Evolutionary conservation across 805 yeast genomes (phyloP).

Genomic region (Saccharomyces mikatae): DNA sequence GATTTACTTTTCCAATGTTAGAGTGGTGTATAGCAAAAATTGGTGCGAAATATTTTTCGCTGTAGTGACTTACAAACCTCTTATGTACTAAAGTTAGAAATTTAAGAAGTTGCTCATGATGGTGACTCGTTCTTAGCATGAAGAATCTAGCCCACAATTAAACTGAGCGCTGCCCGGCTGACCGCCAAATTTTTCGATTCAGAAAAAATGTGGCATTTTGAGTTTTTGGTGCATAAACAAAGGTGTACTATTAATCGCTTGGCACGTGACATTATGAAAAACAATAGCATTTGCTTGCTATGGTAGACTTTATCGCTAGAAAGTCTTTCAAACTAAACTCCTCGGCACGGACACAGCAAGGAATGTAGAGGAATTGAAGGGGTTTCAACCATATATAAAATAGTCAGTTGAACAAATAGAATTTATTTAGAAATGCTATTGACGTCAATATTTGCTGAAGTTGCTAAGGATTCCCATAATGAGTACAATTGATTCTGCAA

Average conservation of each 20-base stretch:
- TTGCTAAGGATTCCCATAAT: constrained; percentile 26
- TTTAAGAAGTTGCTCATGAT: background rate
- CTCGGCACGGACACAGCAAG: background rate
- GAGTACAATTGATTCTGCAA: constrained; percentile 18
- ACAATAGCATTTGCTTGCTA: background rate
- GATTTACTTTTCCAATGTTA: background rate
- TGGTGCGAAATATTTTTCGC: background rate
- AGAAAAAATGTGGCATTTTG: background rate
- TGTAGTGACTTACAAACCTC: background rate
- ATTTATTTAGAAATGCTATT: background rate
- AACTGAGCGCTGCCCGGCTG: background rate
- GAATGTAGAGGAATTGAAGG: background rate
- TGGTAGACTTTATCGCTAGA: background rate
- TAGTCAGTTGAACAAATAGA: too few relatives aligned
- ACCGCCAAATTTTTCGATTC: background rate
- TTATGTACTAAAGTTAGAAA: background rate
- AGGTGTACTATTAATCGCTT: background rate
- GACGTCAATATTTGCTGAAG: constrained; percentile 7
- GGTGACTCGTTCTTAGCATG: background rate
- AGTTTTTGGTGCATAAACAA: background rate
- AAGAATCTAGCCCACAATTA: background rate
- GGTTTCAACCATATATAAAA: background rate
- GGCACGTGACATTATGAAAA: background rate
- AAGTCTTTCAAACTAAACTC: background rate
- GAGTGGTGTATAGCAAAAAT: background rate